Base-by-base conservation (phyloP, 169 alveolate genomes). In the Plasmodium coatneyi region DNA sequence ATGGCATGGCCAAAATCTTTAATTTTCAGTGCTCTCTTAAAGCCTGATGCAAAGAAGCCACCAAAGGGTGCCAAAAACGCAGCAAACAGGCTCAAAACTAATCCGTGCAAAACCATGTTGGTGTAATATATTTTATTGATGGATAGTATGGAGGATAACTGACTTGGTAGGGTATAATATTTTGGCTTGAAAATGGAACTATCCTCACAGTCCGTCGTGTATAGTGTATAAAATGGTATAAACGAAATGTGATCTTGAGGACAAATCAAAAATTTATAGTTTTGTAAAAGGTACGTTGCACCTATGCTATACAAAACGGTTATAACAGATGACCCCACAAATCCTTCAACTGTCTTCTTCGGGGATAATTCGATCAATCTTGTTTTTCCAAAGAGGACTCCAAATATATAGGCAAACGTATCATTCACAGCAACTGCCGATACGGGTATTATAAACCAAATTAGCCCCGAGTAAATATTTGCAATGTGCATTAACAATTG, bases 11-110 rank as follows among this genome's bases (percentile, higher is more conserved):
- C 99, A 93, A 99, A 99, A 96, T 99, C 99, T 97, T 99, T 99
- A 60, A 99, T 98, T 83, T 98, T 97, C 49, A 99, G 96, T 28
- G 99, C 99, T 93, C 99, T 97, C 96, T 99, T 99, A 93, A 99
- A 97, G n/a, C 99, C 99, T 1, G 99, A 98, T 9, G 99, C 99
- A 79, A 99, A 98, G 95, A 99, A 99, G 10, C 99, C 99, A 52
- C 99, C 99, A 93, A 99, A 99, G 70, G 99, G 99, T 22, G 99
- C 99, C 80, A 98, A 97, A 28, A 99, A 95, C 41, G 99, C 98
- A 3, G 99, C 99, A 92, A 99, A 99, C 0, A 98, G 34, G n/a
- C 99, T 99, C 80, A 99, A 82, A 7, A 98, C 97, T 86, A 99
- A 80, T 5, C 99, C 97, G 94, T 99, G 99, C 19, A 98, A 60